These are phyloP conservation scores for Fomes fomentarius DNA, from an alignment of 1,284 basidiomycete genomes.

Conservation along the genomic window DNA sequence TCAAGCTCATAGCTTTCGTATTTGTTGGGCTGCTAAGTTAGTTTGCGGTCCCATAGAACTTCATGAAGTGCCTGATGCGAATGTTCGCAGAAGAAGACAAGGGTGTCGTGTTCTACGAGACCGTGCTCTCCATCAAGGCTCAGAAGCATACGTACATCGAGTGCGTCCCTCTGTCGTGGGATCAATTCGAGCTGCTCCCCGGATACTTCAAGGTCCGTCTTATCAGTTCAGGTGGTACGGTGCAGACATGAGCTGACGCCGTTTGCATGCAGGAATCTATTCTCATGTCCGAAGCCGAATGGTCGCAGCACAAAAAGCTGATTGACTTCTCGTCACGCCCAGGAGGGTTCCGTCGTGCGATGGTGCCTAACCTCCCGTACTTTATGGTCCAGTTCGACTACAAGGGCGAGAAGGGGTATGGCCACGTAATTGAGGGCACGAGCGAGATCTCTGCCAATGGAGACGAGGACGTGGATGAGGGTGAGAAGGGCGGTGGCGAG, in stretches of 20 bases:
- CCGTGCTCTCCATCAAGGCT: slow-evolving; percentile 81
- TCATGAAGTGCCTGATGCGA: slow-evolving; percentile 97
- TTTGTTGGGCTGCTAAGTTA: background rate
- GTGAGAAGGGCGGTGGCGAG: slow-evolving; percentile 85
- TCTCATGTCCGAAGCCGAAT: slow-evolving; percentile 89
- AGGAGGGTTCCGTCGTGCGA: slow-evolving; percentile 87
- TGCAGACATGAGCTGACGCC: background rate
- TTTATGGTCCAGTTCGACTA: slow-evolving; percentile 99
- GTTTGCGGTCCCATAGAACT: slow-evolving; percentile 70
- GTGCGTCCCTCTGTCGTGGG: slow-evolving; percentile 88
- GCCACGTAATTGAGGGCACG: slow-evolving; percentile 93
- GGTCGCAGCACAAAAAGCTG: slow-evolving; percentile 96
- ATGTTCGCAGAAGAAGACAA: slow-evolving; percentile 91
- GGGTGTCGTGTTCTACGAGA: slow-evolving; percentile 94
- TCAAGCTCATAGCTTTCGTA: slow-evolving; percentile 17
- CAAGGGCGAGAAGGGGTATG: slow-evolving; percentile 96
- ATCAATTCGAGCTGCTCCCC: slow-evolving; percentile 82
- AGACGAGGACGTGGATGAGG: slow-evolving; percentile 77
- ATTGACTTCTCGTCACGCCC: slow-evolving; percentile 91
- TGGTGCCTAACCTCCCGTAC: slow-evolving; percentile 97
- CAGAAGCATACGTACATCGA: slow-evolving; percentile 95
- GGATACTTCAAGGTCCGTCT: slow-evolving; percentile 85
- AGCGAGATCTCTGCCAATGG: slow-evolving; percentile 66
- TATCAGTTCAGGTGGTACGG: no score
- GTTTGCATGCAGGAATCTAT: slow-evolving; percentile 77